phyloP scores from a whole-genome alignment of 164 flowering plant species.

The Hamamelis virginiana region DNA sequence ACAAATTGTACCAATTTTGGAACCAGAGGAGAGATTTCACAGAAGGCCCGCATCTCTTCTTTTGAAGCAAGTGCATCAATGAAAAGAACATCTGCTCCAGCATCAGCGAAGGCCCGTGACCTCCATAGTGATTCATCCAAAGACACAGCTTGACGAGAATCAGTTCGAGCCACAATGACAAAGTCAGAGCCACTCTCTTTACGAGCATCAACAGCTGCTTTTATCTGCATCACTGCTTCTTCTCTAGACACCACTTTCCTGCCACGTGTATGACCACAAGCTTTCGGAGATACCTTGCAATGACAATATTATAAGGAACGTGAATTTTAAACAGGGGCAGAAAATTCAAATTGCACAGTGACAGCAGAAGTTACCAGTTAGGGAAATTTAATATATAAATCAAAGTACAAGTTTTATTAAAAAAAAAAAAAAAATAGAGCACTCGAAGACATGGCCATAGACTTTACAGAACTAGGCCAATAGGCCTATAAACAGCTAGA shows the following conservation, averaged over 20 bases:
- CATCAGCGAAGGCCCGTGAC: slow-evolving; percentile 79
- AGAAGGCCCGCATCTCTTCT: slow-evolving; percentile 87
- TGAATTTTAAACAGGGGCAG: slow-evolving; percentile 4
- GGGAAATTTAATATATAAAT: too few species aligned
- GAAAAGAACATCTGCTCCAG: slow-evolving; percentile 97
- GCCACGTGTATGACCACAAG: slow-evolving; percentile 92
- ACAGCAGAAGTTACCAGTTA: not conserved
- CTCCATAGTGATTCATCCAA: slow-evolving; percentile 86
- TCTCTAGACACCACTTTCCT: slow-evolving; percentile 92
- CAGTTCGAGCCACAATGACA: slow-evolving; percentile 91
- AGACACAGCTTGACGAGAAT: slow-evolving; percentile 89
- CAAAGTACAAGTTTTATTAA: not conserved
- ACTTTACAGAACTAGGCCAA: too few species aligned
- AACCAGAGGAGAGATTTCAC: slow-evolving; percentile 63
- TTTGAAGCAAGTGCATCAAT: slow-evolving; percentile 91
- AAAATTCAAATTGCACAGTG: not conserved
- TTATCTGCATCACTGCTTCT: slow-evolving; percentile 88
- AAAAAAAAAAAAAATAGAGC: too few species aligned
- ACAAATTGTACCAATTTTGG: slow-evolving; percentile 74
- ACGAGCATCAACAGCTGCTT: slow-evolving; percentile 94
- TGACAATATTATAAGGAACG: slow-evolving; percentile 16
- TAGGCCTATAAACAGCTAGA: too few species aligned
- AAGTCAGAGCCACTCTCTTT: slow-evolving; percentile 80
- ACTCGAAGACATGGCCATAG: too few species aligned
- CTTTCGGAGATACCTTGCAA: slow-evolving; percentile 86